Evolutionary conservation across 1,284 basidiomycete genomes (phyloP).

Genomic region (Boletellus deceptivus): DNA sequence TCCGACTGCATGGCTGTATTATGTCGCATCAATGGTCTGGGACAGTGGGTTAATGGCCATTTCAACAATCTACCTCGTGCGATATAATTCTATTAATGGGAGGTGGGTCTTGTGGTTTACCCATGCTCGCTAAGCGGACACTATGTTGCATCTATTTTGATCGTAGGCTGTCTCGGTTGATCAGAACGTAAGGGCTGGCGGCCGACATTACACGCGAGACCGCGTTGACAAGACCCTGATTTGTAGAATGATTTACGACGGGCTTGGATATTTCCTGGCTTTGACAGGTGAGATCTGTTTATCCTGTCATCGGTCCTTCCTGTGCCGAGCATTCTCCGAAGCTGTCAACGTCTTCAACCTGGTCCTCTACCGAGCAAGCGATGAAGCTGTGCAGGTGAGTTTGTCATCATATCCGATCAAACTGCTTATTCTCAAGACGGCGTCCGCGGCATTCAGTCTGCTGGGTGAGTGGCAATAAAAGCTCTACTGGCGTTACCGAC

Average conservation of each 20-base stretch:
- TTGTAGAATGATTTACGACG: conserved; percentile 36
- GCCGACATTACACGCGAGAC: not conserved
- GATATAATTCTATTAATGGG: conserved; percentile 26
- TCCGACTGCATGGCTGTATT: conserved; percentile 41
- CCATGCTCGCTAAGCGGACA: not conserved
- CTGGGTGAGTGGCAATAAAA: conserved; percentile 27
- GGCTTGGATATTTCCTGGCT: conserved; percentile 33
- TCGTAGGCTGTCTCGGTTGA: conserved; percentile 26
- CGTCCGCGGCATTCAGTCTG: conserved; percentile 19
- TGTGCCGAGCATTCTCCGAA: conserved; percentile 9
- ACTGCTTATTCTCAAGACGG: conserved; percentile 1
- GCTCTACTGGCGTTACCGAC: conserved; percentile 1
- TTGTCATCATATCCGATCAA: conserved; percentile 12
- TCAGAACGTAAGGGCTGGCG: conserved; percentile 28
- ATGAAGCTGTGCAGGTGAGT: conserved; percentile 26
- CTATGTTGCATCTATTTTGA: conserved; percentile 4
- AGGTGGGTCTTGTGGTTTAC: conserved; percentile 20
- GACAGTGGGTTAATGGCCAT: conserved; percentile 37
- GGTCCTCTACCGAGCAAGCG: conserved; percentile 23
- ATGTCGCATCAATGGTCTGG: conserved; percentile 40
- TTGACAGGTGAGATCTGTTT: conserved; percentile 27
- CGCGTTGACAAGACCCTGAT: conserved; percentile 1
- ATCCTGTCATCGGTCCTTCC: not conserved
- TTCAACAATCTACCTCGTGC: conserved; percentile 35
- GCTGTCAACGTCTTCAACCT: conserved; percentile 31